phyloP scores from a whole-genome alignment of 228 moss, liverwort and hornwort species.

The Sphagnum magellanicum region DNA sequence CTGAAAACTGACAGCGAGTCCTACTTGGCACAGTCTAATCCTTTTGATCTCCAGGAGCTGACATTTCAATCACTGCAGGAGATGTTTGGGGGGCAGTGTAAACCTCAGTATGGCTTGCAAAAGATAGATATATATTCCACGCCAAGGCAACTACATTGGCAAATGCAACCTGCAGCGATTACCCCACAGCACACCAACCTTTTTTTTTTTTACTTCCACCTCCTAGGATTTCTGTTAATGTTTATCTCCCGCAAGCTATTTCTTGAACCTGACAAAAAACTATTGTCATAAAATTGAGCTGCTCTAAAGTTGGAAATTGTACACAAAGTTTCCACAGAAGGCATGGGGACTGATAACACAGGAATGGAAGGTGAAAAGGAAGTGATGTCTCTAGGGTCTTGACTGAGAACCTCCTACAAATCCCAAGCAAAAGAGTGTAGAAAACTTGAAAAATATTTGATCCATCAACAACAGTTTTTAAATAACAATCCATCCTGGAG shows the following conservation, averaged over 20 bases:
- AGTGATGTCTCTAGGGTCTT: neutral
- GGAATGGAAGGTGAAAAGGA: no score
- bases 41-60: no score
- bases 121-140: conserved; percentile 88
- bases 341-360: no score
- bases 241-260: neutral
- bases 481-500: neutral
- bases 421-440: neutral
- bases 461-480: neutral
- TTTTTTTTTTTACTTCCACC: neutral
- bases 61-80: no score
- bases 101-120: conserved; percentile 67
- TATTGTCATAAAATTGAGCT: neutral
- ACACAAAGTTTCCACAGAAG: neutral
- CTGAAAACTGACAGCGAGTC: no score
- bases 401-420: neutral
- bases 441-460: neutral
- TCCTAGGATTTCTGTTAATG: no score
- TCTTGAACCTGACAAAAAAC: neutral
- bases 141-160: conserved; percentile 64
- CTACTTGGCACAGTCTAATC: no score
- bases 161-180: conserved; percentile 70
- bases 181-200: neutral
- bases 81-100: conserved; percentile 12
- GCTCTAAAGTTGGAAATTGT: neutral